Evolutionary conservation across 31 red algal genomes (phyloP), one percentile per base, ranked within the genome.

Genomic region (Endocladia muricata): DNA sequence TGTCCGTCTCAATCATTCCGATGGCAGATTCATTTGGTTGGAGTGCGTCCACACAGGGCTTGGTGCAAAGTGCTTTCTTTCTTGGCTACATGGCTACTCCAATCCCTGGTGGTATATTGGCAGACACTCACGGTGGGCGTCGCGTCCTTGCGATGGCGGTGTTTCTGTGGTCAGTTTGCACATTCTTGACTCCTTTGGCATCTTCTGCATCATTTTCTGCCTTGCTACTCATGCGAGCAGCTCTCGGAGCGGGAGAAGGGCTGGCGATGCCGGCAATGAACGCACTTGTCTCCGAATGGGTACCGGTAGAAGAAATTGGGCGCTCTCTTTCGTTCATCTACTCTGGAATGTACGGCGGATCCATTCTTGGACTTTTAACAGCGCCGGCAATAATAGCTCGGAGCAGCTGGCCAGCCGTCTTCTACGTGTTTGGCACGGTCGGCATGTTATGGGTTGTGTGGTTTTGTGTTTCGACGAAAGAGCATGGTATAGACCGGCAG

Each of bases 231-330:
- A 81, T 88, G 34, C 81, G 94, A 55, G 68, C 88, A 6, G 36
- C 86, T 8, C 72, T 97, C 41, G 94, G 94, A 17, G 78, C 86
- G 9, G 94, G 94, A 31, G 94, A 97, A 86, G 94, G 94, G 65
- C 85, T 93, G 25, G 94, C 94, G 38, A 97, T 97, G 94, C 94
- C 94, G 9, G 84, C 94, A 17, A 97, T 97, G 94, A 97, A 97
- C 79, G 65, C 82, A 39, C 41, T 97, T 7, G 74, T 97, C 26
- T 77, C 89, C 0, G 55, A 68, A 2, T 77, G 64, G 62, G 55
- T 97, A 30, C 90, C 78, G 17, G 55, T 36, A 49, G 56, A 74
- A 38, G 55, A 84, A 41, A 61, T 67, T 43, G 82, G 85, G 56
- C 80, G 90, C 47, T 65, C 90, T 25, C 81, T 97, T 9, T 42